These are phyloP conservation scores for Tulasnella sp. DNA, from an alignment of 768 basidiomycete genomes.

Conservation along the genomic window DNA sequence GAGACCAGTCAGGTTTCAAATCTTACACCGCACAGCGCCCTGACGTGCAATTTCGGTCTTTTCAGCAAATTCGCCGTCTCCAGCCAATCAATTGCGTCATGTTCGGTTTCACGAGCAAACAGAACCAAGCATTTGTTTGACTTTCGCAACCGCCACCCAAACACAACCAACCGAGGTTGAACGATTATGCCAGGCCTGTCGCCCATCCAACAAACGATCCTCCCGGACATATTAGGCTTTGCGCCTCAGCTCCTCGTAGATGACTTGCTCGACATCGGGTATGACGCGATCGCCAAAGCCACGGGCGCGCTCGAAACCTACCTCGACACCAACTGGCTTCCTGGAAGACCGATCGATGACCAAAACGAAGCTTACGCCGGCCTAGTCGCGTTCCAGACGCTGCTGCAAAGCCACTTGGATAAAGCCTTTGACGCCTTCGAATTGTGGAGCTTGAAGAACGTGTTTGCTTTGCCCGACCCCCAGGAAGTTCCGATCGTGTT, in stretches of 20 bases:
- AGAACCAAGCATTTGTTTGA: neutral
- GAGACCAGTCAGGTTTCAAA: neutral
- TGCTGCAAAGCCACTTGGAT: slow-evolving; percentile 83
- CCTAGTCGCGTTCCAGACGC: slow-evolving; percentile 78
- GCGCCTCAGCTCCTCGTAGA: slow-evolving; percentile 80
- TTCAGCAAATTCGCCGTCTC: neutral
- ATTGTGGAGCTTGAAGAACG: slow-evolving; percentile 82
- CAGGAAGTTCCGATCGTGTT: slow-evolving; percentile 64
- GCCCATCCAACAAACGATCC: slow-evolving; percentile 11
- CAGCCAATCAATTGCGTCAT: neutral
- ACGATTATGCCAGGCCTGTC: neutral
- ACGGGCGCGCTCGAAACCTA: slow-evolving; percentile 57
- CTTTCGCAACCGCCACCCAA: neutral
- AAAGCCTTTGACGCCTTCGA: slow-evolving; percentile 90
- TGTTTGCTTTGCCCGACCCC: slow-evolving; percentile 61
- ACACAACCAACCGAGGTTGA: neutral
- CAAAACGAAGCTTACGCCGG: slow-evolving; percentile 63
- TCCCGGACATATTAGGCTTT: slow-evolving; percentile 70
- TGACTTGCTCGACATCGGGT: slow-evolving; percentile 78
- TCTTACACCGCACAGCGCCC: neutral
- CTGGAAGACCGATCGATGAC: slow-evolving; percentile 2
- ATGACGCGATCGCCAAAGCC: slow-evolving; percentile 71
- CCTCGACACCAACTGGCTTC: slow-evolving; percentile 16
- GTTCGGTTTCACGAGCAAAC: neutral
- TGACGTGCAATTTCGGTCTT: neutral